Conservation (phyloP, 2,329 filamentous ascomycete genomes). For the Plenodomus lindquistii region DNA sequence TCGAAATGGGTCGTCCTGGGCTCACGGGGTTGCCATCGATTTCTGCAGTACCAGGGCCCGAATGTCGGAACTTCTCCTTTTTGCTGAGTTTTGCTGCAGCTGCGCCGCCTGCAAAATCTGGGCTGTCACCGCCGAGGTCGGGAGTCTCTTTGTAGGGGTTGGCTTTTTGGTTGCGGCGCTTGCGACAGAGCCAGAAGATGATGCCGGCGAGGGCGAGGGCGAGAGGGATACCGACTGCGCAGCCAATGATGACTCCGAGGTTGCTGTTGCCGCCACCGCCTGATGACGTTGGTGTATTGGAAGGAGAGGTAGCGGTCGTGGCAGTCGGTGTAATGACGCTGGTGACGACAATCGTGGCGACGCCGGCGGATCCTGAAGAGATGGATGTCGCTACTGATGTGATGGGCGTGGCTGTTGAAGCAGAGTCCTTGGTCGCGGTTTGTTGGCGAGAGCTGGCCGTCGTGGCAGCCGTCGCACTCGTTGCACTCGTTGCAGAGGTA, state of each 20-base stretch:
- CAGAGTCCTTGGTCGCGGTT: constrained; percentile 2
- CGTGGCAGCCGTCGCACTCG: too few species aligned
- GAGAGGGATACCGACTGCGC: constrained; percentile 43
- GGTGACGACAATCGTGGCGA: constrained; percentile 26
- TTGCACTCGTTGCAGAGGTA: too few species aligned
- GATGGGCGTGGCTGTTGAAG: constrained; percentile 15
- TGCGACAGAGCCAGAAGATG: constrained; percentile 38
- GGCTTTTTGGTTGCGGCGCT: constrained; percentile 28
- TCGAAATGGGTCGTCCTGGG: constrained; percentile 30
- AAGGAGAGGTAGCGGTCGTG: constrained; percentile 4
- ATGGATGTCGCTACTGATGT: constrained; percentile 30
- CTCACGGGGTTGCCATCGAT: constrained; percentile 35
- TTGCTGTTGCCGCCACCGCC: constrained; percentile 22
- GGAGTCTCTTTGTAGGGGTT: constrained; percentile 21
- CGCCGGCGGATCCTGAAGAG: constrained; percentile 28
- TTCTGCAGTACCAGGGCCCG: constrained; percentile 26
- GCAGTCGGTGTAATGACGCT: constrained; percentile 21
- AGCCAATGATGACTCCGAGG: constrained; percentile 38
- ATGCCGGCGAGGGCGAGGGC: constrained; percentile 36
- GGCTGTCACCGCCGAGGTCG: constrained; percentile 11
- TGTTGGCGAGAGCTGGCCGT: constrained; percentile 4
- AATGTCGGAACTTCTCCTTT: constrained; percentile 19
- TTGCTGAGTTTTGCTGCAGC: constrained; percentile 30
- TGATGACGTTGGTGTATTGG: neutral
- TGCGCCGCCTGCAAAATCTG: constrained; percentile 19